Base-by-base conservation (phyloP, 441 rosid genomes). In the Corymbia calophylla region DNA sequence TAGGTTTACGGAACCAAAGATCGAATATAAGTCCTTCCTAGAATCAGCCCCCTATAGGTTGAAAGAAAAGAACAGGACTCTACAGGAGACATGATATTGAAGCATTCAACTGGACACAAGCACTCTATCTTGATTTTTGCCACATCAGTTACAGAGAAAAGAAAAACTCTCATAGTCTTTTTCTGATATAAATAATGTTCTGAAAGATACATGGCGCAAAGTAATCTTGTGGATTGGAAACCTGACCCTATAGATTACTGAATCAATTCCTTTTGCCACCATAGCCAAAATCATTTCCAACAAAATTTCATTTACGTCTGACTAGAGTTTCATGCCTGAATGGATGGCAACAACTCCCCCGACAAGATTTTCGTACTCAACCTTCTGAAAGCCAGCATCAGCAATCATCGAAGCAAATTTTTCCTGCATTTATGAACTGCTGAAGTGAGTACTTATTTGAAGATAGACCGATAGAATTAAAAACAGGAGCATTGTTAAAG, bases 271-370 rank as follows among this genome's bases (percentile, higher is more conserved):
- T 77, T 77, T 23, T 12, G 51, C 25, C 51, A 77, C 51, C n/a
- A 23, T 6, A 77, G 53, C 84, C 84, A 44, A 77, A 77, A 44
- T 23, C 53, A 23, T 77, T 23, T 12, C 84, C 84, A 77, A 44
- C 51, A 77, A 77, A 64, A 77, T 44, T 77, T 44, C 84, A 14
- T 23, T 7, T 44, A 44, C 18, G 84, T 23, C n/a, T 44, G 84
- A 77, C 84, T 93, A 98, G 82, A 96, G 87, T 93, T 98, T 98
- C 81, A 97, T 53, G 10, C 96, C 98, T 4, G 99, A 98, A 89
- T 98, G 99, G 86, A 98, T 95, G 90, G 99, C 96, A 27, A 97
- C 99, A 44, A 98, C 98, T 89, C 99, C 99, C 19, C 98, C 98
- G 2, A 97, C 98, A 25, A 98, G 95, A 93, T 98, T 96, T 93